Evolutionary conservation across 1,139 yeast genomes (phyloP).

Genomic region (Yamadazyma conglobata): DNA sequence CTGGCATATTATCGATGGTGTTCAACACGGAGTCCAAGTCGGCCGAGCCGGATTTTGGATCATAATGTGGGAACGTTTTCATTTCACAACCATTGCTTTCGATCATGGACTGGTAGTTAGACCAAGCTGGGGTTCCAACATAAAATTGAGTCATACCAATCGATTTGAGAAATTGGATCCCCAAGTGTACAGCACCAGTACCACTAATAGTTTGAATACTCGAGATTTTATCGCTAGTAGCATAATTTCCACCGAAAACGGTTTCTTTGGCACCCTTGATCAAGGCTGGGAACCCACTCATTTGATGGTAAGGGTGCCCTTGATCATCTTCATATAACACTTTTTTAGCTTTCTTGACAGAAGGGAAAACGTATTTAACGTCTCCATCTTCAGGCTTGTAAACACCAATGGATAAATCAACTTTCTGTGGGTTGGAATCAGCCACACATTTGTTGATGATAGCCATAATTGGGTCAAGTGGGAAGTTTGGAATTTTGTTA

Average conservation of each 20-base stretch:
- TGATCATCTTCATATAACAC: constrained; percentile 32
- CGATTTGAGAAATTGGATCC: constrained; percentile 25
- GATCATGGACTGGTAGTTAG: constrained; percentile 38
- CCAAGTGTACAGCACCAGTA: constrained; percentile 44
- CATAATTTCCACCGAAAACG: constrained; percentile 30
- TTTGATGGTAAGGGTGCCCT: constrained; percentile 43
- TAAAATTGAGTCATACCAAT: constrained; percentile 30
- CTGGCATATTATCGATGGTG: constrained; percentile 29
- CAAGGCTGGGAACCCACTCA: constrained; percentile 42
- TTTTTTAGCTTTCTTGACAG: constrained; percentile 35
- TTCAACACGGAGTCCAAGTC: constrained; percentile 27
- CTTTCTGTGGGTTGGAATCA: constrained; percentile 30
- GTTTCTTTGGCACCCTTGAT: constrained; percentile 32
- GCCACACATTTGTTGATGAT: constrained; percentile 24
- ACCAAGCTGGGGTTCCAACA: constrained; percentile 43
- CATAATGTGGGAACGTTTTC: constrained; percentile 31
- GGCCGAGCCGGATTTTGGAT: constrained; percentile 23
- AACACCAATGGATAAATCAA: constrained; percentile 44
- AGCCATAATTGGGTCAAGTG: constrained; percentile 37
- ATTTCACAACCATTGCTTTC: constrained; percentile 28
- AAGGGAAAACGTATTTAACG: constrained; percentile 33
- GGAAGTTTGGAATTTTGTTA: constrained; percentile 23
- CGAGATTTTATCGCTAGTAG: constrained; percentile 26
- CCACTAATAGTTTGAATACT: constrained; percentile 44
- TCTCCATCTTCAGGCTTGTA: constrained; percentile 39